Evolutionary conservation across 1,284 basidiomycete species (phyloP).

Genomic region (Coriolopsis trogii): DNA sequence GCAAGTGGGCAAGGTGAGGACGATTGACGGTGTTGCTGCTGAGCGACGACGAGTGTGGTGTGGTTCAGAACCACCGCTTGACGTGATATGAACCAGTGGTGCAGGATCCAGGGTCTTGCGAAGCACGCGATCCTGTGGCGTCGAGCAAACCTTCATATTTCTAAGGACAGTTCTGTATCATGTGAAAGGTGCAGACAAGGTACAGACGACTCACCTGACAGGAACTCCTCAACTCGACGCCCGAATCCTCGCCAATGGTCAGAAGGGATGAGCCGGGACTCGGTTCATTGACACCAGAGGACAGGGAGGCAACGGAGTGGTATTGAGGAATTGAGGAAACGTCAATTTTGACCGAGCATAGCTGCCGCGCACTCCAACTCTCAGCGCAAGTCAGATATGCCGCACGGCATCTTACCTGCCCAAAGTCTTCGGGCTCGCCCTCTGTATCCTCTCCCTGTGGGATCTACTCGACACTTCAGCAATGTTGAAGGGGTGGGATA

Average conservation of each 20-base stretch:
- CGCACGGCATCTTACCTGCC: constrained; percentile 6
- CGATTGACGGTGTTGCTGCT: constrained; percentile 29
- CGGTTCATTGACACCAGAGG: constrained; percentile 6
- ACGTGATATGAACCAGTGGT: no score
- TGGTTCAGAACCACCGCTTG: no score
- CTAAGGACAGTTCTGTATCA: no score
- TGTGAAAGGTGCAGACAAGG: background rate
- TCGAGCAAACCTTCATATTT: no score
- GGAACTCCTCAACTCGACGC: constrained; percentile 11
- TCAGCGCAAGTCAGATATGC: background rate
- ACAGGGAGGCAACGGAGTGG: constrained; percentile 8
- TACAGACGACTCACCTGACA: constrained; percentile 4
- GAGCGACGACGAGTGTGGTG: constrained; percentile 1
- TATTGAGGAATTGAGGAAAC: background rate
- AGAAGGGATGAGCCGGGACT: background rate
- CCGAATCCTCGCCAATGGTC: constrained; percentile 12
- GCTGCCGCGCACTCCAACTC: background rate
- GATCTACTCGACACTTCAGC: constrained; percentile 8
- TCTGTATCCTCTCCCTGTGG: no score
- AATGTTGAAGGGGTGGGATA: no score
- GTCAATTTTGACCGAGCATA: background rate
- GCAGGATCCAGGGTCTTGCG: no score
- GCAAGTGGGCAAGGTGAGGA: constrained; percentile 36
- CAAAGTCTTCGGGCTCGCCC: constrained; percentile 15
- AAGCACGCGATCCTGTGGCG: no score